These are phyloP conservation scores for Myrica gale DNA, from an alignment of 306 rosid species.

Conservation along the genomic window DNA sequence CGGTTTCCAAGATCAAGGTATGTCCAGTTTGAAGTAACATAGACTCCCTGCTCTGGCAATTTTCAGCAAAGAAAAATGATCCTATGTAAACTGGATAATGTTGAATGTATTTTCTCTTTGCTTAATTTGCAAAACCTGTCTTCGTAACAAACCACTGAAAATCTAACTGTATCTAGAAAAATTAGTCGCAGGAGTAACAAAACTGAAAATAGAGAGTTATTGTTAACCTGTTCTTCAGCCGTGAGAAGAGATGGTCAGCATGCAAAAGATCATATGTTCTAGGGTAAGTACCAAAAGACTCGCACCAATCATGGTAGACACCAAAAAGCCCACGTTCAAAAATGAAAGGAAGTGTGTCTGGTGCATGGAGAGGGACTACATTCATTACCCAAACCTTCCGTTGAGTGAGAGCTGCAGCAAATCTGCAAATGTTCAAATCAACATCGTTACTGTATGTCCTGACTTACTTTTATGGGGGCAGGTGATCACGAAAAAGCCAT, in stretches of 20 bases:
- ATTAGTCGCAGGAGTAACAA: not conserved
- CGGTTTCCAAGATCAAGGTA: not conserved
- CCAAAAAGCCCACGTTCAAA: slow-evolving; percentile 90
- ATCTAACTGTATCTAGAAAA: not conserved
- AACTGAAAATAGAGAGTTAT: not conserved
- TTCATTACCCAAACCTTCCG: slow-evolving; percentile 96
- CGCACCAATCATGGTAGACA: slow-evolving; percentile 93
- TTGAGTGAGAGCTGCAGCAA: slow-evolving; percentile 75
- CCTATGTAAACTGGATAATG: not conserved
- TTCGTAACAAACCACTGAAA: not conserved
- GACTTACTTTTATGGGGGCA: slow-evolving; percentile 2
- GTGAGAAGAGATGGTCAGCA: slow-evolving; percentile 91
- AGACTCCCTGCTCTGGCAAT: not conserved
- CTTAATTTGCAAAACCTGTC: not conserved
- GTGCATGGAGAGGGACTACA: slow-evolving; percentile 80
- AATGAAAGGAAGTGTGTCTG: slow-evolving; percentile 82
- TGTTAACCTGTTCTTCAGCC: slow-evolving; percentile 79
- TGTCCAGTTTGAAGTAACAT: not conserved
- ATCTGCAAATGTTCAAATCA: slow-evolving; percentile 45
- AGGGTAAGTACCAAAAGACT: slow-evolving; percentile 84
- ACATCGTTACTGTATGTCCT: slow-evolving; percentile 3
- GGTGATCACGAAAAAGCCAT: not conserved
- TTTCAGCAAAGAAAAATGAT: not conserved
- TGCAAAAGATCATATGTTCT: slow-evolving; percentile 94
- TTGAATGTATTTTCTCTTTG: not conserved